phyloP scores from a whole-genome alignment of 306 rosid species.

The Pueraria montana region DNA sequence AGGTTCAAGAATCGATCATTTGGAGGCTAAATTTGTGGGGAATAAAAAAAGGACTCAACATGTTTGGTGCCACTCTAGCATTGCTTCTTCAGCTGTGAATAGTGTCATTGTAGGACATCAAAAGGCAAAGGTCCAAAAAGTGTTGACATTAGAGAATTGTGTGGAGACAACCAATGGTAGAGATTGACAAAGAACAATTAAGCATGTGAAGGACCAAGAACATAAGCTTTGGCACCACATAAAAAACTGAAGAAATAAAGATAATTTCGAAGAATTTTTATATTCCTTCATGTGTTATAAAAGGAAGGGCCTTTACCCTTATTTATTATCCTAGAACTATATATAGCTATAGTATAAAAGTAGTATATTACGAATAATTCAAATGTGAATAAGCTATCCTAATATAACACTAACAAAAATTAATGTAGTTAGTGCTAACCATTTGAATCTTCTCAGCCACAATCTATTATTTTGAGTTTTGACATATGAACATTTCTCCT shows the following conservation, averaged over 20 bases:
- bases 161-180: neutral
- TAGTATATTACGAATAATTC: neutral
- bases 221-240: neutral
- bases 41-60: no score
- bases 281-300: neutral
- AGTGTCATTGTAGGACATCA: neutral
- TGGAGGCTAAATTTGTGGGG: no score
- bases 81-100: neutral
- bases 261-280: no score
- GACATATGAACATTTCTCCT: neutral
- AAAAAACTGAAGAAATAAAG: neutral
- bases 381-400: neutral
- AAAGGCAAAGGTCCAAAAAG: neutral
- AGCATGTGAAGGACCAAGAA: neutral
- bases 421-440: neutral
- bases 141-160: neutral
- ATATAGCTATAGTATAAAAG: neutral
- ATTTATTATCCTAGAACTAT: neutral
- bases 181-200: neutral
- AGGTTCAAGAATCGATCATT: no score
- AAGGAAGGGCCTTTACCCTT: neutral
- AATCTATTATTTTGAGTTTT: neutral
- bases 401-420: neutral
- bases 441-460: neutral
- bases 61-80: neutral